Base-by-base conservation (phyloP, 768 basidiomycete species). In the Naganishia kalamii region DNA sequence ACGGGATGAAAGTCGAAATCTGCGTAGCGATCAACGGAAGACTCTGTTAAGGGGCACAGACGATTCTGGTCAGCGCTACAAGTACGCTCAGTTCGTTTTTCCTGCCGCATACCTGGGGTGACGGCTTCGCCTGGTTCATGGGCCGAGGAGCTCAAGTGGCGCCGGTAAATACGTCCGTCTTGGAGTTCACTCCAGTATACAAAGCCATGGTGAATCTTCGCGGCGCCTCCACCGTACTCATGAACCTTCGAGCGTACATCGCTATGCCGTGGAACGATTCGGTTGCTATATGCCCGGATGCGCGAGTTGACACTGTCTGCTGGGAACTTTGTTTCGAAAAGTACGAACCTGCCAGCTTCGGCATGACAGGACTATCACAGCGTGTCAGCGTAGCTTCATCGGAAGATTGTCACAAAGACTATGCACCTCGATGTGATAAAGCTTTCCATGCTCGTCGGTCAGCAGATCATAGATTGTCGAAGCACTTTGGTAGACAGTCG, bases 141-240 rank as follows among this genome's bases (percentile, higher is more conserved):
- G 63, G 68, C 19, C 17, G 35, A 5, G 48, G 60, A 33, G 4
- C n/a, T 15, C 37, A 57, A 5, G n/a, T 27, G 4, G 1, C 54
- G 54, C 37, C 54, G 71, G 71, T 87, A 88, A 0, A 87, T 79
- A 11, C 84, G 79, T 1, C 82, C 82, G 73, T 86, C 85, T 12
- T 57, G 59, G 35, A 80, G 74, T 72, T 86, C 79, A 2, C 86
- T 85, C 73, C 88, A 89, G 76, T 85, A 85, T 7, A 83, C 75
- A 11, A 79, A 74, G 6, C 80, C 82, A 40, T 79, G 79, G 63
- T 83, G 77, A 0, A 84, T 84, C 21, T 83, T 80, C 0, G 84
- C 85, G 1, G 85, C 78, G 1, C 81, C 84, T 12, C 88, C 88
- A 0, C 88, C 88, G 60, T 88, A 88, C 72, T 88, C 88, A 27